These are phyloP conservation scores for Lactarius psammicola DNA, from an alignment of 768 basidiomycete species.

Conservation along the genomic window DNA sequence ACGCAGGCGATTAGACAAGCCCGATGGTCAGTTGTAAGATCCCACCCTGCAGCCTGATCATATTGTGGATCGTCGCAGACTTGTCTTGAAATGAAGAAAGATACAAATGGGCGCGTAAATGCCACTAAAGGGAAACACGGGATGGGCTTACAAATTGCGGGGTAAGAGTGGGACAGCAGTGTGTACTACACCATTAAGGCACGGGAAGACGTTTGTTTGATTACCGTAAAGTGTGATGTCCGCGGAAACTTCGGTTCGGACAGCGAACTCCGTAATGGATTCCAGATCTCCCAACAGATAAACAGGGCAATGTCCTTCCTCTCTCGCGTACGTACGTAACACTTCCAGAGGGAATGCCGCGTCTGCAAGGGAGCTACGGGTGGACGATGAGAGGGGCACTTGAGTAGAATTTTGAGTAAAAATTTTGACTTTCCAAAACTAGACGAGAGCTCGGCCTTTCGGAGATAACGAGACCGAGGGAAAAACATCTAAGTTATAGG, in stretches of 20 bases:
- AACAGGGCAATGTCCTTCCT: background rate
- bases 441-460: background rate
- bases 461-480: background rate
- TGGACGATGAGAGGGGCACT: background rate
- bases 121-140: background rate
- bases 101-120: background rate
- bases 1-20: conserved; percentile 16
- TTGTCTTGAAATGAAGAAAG: background rate
- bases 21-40: conserved; percentile 9
- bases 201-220: background rate
- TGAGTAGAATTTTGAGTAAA: background rate
- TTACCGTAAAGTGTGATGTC: conserved; percentile 5
- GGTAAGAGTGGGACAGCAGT: conserved; percentile 6
- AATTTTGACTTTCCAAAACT: background rate
- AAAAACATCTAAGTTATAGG: background rate
- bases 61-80: background rate
- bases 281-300: conserved; percentile 1
- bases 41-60: background rate
- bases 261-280: background rate
- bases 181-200: conserved; percentile 4
- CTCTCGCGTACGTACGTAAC: background rate
- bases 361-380: background rate
- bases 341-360: background rate
- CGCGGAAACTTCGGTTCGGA: conserved; percentile 13
- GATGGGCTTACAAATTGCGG: conserved; percentile 11